phyloP scores from a whole-genome alignment of 2,329 filamentous ascomycete genomes.

The Geosmithia morbida region DNA sequence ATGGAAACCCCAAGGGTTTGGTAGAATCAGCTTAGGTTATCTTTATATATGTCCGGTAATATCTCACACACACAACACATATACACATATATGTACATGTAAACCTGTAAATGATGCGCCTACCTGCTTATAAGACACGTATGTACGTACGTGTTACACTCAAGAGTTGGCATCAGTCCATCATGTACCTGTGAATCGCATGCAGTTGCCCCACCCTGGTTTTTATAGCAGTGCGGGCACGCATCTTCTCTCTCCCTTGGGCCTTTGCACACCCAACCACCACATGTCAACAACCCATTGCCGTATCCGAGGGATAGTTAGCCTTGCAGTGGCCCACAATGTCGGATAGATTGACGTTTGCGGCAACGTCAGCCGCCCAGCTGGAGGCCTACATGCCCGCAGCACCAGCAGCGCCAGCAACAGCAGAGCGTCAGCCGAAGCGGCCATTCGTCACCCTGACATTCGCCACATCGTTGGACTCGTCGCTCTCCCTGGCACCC shows the following conservation, averaged over 20 bases:
- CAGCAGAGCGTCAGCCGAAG: background rate
- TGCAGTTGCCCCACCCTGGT: background rate
- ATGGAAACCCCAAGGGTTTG: slow-evolving; percentile 51
- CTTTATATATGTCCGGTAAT: too few species aligned
- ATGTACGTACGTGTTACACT: too few species aligned
- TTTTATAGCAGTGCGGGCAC: too few species aligned
- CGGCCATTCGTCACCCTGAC: slow-evolving; percentile 60
- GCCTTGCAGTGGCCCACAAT: slow-evolving; percentile 8
- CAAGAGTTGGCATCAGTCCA: too few species aligned
- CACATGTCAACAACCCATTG: background rate
- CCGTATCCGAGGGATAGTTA: background rate
- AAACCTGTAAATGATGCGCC: too few species aligned
- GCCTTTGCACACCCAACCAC: background rate
- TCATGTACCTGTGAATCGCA: too few species aligned
- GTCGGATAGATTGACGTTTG: slow-evolving; percentile 18
- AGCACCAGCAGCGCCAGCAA: background rate
- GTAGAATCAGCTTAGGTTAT: too few species aligned
- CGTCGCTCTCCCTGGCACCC: slow-evolving; percentile 59
- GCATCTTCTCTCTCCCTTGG: too few species aligned
- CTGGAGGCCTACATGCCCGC: slow-evolving; percentile 19
- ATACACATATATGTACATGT: too few species aligned
- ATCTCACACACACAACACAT: too few species aligned
- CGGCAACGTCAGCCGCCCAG: slow-evolving; percentile 13
- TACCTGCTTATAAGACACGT: too few species aligned
- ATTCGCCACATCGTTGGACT: slow-evolving; percentile 83